phyloP scores from a whole-genome alignment of 495 filamentous ascomycete genomes.

The Podospora didyma region DNA sequence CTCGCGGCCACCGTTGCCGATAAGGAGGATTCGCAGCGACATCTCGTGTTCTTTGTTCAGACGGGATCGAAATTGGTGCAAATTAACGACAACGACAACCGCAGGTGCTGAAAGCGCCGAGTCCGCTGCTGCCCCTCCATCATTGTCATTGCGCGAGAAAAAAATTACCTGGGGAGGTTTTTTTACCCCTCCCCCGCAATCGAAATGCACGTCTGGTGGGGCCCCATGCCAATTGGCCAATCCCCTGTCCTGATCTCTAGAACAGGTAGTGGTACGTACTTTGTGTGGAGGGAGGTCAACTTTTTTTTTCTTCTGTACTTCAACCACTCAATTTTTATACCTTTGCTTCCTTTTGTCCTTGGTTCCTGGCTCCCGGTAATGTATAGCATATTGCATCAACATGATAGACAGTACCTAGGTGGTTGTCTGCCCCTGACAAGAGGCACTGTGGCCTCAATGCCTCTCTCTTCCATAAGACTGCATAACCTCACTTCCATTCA shows the following conservation, averaged over 20 bases:
- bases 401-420: too few relatives aligned
- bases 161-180: constrained; percentile 25
- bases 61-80: neutral
- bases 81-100: neutral
- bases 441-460: too few relatives aligned
- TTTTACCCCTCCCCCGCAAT: constrained; percentile 37
- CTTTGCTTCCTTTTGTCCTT: neutral
- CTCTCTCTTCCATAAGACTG: too few relatives aligned
- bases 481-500: too few relatives aligned
- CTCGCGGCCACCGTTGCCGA: constrained; percentile 92
- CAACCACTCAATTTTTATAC: too few relatives aligned
- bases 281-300: neutral
- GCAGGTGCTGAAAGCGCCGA: too few relatives aligned
- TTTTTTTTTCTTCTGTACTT: too few relatives aligned
- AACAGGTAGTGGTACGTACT: constrained; percentile 15
- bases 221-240: constrained; percentile 9
- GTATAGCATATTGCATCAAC: too few relatives aligned
- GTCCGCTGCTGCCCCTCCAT: neutral
- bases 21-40: constrained; percentile 64
- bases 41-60: constrained; percentile 10
- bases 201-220: neutral
- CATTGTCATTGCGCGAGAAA: neutral
- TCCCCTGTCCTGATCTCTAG: neutral
- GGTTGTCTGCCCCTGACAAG: too few relatives aligned
- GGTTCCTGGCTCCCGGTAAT: neutral